Conservation (phyloP, 805 yeast genomes). For the Wickerhamiella alocasiicola region DNA sequence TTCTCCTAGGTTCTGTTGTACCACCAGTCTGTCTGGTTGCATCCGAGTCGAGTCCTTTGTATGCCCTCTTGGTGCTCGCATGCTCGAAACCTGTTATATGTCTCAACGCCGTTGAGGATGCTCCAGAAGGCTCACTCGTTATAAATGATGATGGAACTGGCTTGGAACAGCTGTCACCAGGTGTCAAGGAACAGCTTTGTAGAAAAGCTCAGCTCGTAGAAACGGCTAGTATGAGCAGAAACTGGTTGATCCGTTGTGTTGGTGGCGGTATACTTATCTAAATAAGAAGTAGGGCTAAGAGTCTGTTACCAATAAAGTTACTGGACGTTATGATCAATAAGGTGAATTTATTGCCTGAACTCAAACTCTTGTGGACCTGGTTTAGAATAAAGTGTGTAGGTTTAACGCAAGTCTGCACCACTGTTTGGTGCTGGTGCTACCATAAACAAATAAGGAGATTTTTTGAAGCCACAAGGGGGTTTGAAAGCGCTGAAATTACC, state of each 20-base stretch:
- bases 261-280: too few species aligned
- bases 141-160: background rate
- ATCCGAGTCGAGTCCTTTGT: background rate
- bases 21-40: conserved; percentile 20
- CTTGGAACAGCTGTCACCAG: background rate
- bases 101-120: background rate
- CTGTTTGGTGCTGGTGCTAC: too few species aligned
- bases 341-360: too few species aligned
- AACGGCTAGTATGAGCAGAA: background rate
- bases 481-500: too few species aligned
- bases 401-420: too few species aligned
- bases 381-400: too few species aligned
- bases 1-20: conserved; percentile 15
- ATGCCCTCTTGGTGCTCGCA: background rate
- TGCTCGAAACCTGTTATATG: background rate
- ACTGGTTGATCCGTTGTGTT: conserved; percentile 4
- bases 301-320: too few species aligned
- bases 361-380: too few species aligned
- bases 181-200: background rate
- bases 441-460: too few species aligned
- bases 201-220: conserved; percentile 1
- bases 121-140: conserved; percentile 2
- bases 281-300: too few species aligned
- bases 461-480: too few species aligned
- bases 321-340: too few species aligned